Evolutionary conservation across 768 basidiomycete genomes (phyloP).

Genomic region (Suillus lakei): DNA sequence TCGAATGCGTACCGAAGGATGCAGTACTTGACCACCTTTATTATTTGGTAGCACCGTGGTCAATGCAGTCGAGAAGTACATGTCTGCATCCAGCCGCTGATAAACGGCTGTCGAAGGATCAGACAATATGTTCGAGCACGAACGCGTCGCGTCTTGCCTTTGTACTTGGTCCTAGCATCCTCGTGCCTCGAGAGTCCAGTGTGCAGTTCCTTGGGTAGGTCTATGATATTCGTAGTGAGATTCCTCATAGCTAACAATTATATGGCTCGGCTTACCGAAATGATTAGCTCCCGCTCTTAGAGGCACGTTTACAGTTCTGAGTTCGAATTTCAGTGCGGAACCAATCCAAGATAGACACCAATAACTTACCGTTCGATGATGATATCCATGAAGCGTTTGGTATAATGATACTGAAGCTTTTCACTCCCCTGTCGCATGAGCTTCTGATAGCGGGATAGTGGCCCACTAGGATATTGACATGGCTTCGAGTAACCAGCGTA

Average conservation of each 20-base stretch:
- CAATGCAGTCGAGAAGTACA: slow-evolving; percentile 66
- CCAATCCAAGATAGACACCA: not conserved
- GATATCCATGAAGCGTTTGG: slow-evolving; percentile 42
- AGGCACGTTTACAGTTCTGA: slow-evolving; percentile 47
- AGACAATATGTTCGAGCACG: not conserved
- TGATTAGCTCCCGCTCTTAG: slow-evolving; percentile 56
- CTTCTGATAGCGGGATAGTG: slow-evolving; percentile 49
- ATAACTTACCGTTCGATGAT: slow-evolving; percentile 57
- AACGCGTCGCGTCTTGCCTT: slow-evolving; percentile 25
- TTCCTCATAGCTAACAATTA: not conserved
- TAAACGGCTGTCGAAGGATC: slow-evolving; percentile 47
- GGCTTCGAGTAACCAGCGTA: slow-evolving; percentile 55
- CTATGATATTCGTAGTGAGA: slow-evolving; percentile 31
- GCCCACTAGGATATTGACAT: slow-evolving; percentile 45
- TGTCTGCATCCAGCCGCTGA: slow-evolving; percentile 56
- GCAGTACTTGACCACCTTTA: slow-evolving; percentile 50
- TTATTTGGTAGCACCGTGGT: slow-evolving; percentile 57
- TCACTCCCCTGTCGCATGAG: slow-evolving; percentile 40
- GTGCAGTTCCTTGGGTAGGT: slow-evolving; percentile 46
- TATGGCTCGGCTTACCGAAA: slow-evolving; percentile 40
- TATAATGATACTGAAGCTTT: slow-evolving; percentile 61
- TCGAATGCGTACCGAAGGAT: slow-evolving; percentile 45
- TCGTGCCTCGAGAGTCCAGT: slow-evolving; percentile 39
- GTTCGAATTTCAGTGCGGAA: not conserved
- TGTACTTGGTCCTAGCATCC: slow-evolving; percentile 29